Conservation (phyloP, 108 stramenopile genomes). For the Ochromonas danica region DNA sequence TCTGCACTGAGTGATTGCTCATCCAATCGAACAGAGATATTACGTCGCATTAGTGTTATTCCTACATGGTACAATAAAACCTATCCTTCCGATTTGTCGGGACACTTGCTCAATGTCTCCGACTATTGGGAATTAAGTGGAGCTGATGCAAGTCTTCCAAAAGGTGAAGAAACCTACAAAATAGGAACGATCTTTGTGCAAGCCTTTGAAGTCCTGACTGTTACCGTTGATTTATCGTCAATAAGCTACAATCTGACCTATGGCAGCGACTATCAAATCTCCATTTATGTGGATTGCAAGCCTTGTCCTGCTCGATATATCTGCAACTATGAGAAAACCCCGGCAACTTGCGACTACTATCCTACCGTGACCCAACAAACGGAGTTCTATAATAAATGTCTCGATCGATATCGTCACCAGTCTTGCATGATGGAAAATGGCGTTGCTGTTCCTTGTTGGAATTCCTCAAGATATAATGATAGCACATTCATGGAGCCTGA, state of each 20-base stretch:
- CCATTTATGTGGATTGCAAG: slow-evolving; percentile 72
- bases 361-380: slow-evolving; percentile 41
- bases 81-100: slow-evolving; percentile 18
- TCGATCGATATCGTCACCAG: slow-evolving; percentile 32
- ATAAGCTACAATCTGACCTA: slow-evolving; percentile 71
- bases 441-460: not conserved
- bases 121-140: slow-evolving; percentile 50
- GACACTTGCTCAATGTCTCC: slow-evolving; percentile 39
- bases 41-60: slow-evolving; percentile 52
- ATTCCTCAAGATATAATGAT: not conserved
- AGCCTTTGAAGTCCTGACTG: slow-evolving; percentile 59
- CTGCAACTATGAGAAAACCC: slow-evolving; percentile 51
- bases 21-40: slow-evolving; percentile 42
- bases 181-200: not conserved
- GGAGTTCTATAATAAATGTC: slow-evolving; percentile 46
- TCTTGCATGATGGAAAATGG: slow-evolving; percentile 48
- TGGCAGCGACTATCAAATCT: slow-evolving; percentile 69
- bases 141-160: slow-evolving; percentile 9
- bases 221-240: slow-evolving; percentile 65
- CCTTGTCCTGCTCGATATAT: slow-evolving; percentile 73
- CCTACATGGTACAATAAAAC: slow-evolving; percentile 51
- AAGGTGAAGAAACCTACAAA: slow-evolving; percentile 12
- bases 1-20: slow-evolving; percentile 59
- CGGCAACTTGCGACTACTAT: slow-evolving; percentile 41
- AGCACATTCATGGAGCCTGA: slow-evolving; percentile 27